Evolutionary conservation across 345 rosid species (phyloP), one percentile per base, ranked within the genome.

Genomic region (Atalantia buxifolia): DNA sequence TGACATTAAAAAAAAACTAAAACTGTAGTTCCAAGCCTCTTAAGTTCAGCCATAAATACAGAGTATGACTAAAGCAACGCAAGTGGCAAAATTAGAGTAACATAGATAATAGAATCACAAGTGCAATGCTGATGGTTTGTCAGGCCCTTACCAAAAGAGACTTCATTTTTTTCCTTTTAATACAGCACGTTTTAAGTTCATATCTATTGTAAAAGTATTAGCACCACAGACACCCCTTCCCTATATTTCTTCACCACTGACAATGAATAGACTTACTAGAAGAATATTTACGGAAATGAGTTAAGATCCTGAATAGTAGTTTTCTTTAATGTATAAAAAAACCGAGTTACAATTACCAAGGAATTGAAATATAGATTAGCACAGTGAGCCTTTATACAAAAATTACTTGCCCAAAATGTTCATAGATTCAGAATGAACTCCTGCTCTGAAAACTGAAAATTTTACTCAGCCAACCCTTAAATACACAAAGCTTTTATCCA

Each of bases 361-460:
- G 55, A 72, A 56, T 61, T 16, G 9, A 66, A 70, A 18, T 65
- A 40, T 27, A 69, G 22, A 78, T 61, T 31, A 78, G 61, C 24
- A 67, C 38, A 22, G 25, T 27, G 53, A 16, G 55, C 48, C 18
- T 31, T 61, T 6, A 1, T 13, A 64, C 2, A 40, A 69, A 53
- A 55, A 13, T 50, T 31, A 38, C 28, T 50, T 28, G 59, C 1
- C 22, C n/a, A 60, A 50, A 35, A 14, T 4, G n/a, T 53, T 28
- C 25, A 27, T 6, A 14, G 14, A 61, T 66, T 75, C 9, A 19
- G 18, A 55, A 65, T 8, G 64, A 66, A 55, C 53, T 66, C 24
- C 42, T 13, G 38, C 18, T 76, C 35, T 31, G 27, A 66, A 63
- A 3, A 40, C 38, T 18, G 6, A 16, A 53, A 24, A 55, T 45